Percentiles rank a stretch among this genome's conserved stretches.
These are phyloP conservation scores for Botryosphaeria dothidea DNA, from an alignment of 2,329 filamentous ascomycete genomes.

Conservation along the genomic window DNA sequence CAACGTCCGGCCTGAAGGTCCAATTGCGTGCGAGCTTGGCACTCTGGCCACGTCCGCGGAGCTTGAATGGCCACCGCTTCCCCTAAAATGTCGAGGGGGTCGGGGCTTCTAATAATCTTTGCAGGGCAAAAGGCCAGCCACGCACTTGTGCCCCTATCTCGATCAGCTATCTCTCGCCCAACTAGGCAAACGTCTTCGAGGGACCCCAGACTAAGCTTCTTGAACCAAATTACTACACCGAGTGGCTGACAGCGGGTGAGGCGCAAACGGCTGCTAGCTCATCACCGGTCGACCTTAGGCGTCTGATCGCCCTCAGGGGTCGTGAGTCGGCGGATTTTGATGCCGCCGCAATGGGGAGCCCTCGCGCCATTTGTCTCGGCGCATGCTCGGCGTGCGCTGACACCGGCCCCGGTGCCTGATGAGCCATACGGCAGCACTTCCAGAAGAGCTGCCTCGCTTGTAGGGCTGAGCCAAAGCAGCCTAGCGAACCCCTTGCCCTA, in stretches of 20 bases:
- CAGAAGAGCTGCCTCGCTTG: not conserved
- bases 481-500: not conserved
- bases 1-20: not conserved
- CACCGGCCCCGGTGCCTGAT: not conserved
- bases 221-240: not conserved
- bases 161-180: not conserved
- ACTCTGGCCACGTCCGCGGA: not conserved
- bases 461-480: conserved; percentile 2
- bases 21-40: not conserved
- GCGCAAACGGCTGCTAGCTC: conserved; percentile 7
- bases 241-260: not conserved
- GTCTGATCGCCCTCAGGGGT: not conserved
- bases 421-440: not conserved
- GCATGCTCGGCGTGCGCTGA: not conserved
- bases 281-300: not conserved
- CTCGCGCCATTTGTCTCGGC: conserved; percentile 10
- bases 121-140: not conserved
- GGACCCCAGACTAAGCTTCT: conserved; percentile 5
- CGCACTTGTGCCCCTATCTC: not conserved
- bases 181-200: not conserved
- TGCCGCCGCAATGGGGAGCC: not conserved
- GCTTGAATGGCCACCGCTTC: not conserved
- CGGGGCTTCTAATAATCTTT: not conserved
- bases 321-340: not conserved
- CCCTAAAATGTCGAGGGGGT: not conserved